Conservation (phyloP, 1,139 yeast genomes). For the Pichia cactophila region DNA sequence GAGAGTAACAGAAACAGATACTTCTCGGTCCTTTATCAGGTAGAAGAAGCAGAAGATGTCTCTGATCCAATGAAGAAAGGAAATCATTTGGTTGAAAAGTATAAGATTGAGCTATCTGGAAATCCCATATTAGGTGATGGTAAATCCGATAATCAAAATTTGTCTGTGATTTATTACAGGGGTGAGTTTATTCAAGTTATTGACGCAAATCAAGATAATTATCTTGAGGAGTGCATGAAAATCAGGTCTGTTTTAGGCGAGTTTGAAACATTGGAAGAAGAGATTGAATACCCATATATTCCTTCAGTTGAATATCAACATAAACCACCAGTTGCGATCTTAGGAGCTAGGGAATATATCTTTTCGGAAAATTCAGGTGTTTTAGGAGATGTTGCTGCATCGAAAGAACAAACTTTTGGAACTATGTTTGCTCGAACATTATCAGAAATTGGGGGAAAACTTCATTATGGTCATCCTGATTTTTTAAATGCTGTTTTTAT, state of each 20-base stretch:
- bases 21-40: conserved; percentile 44
- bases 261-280: conserved; percentile 53
- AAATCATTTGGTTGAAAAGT: conserved; percentile 42
- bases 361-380: conserved; percentile 83
- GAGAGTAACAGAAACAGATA: conserved; percentile 31
- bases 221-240: conserved; percentile 77
- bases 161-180: conserved; percentile 65
- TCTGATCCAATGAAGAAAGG: conserved; percentile 24
- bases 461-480: conserved; percentile 92
- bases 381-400: conserved; percentile 87
- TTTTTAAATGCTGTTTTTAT: conserved; percentile 75
- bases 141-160: conserved; percentile 80
- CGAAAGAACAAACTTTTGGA: conserved; percentile 90
- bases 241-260: conserved; percentile 72
- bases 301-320: conserved; percentile 36
- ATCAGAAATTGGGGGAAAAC: conserved; percentile 79
- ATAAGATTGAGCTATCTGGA: conserved; percentile 61
- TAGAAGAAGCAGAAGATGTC: conserved; percentile 32
- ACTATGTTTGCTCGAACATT: conserved; percentile 80
- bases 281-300: conserved; percentile 33
- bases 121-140: conserved; percentile 89
- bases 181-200: conserved; percentile 85
- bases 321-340: conserved; percentile 62
- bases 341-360: conserved; percentile 84
- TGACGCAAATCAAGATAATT: conserved; percentile 86